Evolutionary conservation across 1,284 basidiomycete species (phyloP).

Genomic region (Pseudomicrostroma phylloplanum): DNA sequence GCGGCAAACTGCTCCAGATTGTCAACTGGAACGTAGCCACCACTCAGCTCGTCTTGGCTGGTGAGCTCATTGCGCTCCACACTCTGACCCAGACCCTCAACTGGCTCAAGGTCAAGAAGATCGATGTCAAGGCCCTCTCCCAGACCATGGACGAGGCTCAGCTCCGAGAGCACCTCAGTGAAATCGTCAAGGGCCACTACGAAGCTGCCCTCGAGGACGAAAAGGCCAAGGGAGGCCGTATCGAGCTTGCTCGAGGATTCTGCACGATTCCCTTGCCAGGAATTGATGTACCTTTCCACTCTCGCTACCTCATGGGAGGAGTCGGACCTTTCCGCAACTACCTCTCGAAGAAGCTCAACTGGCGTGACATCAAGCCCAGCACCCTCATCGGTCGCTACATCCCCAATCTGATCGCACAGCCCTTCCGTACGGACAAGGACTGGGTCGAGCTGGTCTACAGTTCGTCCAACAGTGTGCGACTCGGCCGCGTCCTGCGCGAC

Average conservation of each 20-base stretch:
- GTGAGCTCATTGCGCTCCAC: constrained; percentile 85
- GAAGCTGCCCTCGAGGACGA: constrained; percentile 67
- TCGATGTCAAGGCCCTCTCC: constrained; percentile 53
- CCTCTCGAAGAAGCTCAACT: constrained; percentile 93
- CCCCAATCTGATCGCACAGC: constrained; percentile 90
- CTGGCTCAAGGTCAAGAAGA: constrained; percentile 77
- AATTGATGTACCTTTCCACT: constrained; percentile 99
- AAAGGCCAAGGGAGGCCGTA: constrained; percentile 66
- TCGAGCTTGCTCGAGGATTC: constrained; percentile 91
- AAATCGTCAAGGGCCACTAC: constrained; percentile 81
- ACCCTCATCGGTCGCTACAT: constrained; percentile 68
- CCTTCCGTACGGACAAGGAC: constrained; percentile 64
- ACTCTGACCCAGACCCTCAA: constrained; percentile 93
- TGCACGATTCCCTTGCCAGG: constrained; percentile 62
- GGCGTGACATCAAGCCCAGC: constrained; percentile 66
- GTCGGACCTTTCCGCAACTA: constrained; percentile 93
- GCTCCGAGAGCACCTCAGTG: constrained; percentile 81
- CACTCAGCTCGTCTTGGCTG: constrained; percentile 72
- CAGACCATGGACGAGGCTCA: constrained; percentile 73
- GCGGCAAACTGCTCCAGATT: constrained; percentile 14
- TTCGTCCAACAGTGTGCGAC: constrained; percentile 65
- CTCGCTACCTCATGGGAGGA: constrained; percentile 88
- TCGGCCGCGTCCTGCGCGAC: constrained; percentile 82
- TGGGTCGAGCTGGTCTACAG: constrained; percentile 78
- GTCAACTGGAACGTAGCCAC: constrained; percentile 78